Base-by-base conservation (phyloP, 192 early-diverging fungal genomes). In the Coemansia sp. region DNA sequence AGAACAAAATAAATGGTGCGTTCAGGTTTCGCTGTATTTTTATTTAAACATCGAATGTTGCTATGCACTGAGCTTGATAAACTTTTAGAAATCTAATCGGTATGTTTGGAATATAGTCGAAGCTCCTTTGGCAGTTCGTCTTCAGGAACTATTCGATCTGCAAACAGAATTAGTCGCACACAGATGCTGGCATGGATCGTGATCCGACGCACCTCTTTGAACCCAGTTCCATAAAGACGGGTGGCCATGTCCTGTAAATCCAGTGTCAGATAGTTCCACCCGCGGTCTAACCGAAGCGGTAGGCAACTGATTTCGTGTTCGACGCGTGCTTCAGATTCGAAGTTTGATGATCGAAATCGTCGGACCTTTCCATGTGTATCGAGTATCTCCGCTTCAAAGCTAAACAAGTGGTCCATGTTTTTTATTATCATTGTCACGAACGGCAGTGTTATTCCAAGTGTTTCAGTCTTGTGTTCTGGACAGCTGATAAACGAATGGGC, bases 201-300 rank as follows among this genome's bases (percentile, higher is more conserved):
- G 41, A 96, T 88, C 45, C 96, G 83, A 22, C 87, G 79, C 0
- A 92, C 95, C 74, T 98, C 94, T 32, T 84, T 87, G 70, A 94
- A 93, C 54, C 86, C 84, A 25, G 94, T 93, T 24, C 93, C 94
- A 72, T 95, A 98, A 0, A 89, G 88, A n/a, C 90, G 84, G 39
- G 87, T 81, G 4, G 92, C 91, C 73, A 92, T 92, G 63, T 94
- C 92, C 2, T 86, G 88, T 62, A 98, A 67, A 66, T 98, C 92
- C 67, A 98, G 86, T 57, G 90, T 89, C 62, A 98, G 87, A 71
- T 98, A 92, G 72, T 98, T 98, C 96, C 96, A 98, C 8, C 94
- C 94, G 60, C 89, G 84, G 63, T 98, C 96, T 43, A 98, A 76
- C 7, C 91, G 86, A 86, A 98, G 83, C 2, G 94, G 96, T 92